These are phyloP conservation scores for Candida stauntonica DNA, from an alignment of 805 yeast genomes.

Conservation along the genomic window DNA sequence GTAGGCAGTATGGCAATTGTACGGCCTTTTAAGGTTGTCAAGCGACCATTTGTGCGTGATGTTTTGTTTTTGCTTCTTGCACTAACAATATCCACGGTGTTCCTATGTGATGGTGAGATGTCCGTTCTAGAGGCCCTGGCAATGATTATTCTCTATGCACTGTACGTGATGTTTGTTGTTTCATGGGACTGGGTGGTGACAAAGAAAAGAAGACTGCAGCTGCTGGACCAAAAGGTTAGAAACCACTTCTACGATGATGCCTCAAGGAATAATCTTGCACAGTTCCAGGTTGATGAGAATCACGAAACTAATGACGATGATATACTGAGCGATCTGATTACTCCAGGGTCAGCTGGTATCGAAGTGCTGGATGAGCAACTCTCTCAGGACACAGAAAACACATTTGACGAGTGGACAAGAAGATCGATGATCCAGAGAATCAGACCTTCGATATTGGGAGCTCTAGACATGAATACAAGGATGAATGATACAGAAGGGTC, in stretches of 20 bases:
- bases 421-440: conserved; percentile 11
- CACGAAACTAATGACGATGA: conserved; percentile 25
- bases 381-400: conserved; percentile 7
- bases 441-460: conserved; percentile 25
- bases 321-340: conserved; percentile 12
- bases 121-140: conserved; percentile 48
- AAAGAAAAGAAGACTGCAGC: conserved; percentile 15
- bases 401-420: conserved; percentile 20
- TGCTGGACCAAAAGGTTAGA: conserved; percentile 24
- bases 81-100: conserved; percentile 44
- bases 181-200: conserved; percentile 23
- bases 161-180: conserved; percentile 51
- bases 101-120: conserved; percentile 57
- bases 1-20: conserved; percentile 75
- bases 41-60: conserved; percentile 31
- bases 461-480: conserved; percentile 22
- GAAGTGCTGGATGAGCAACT: conserved; percentile 17
- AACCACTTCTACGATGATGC: conserved; percentile 17
- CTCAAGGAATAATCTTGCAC: conserved; percentile 4
- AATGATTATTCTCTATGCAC: conserved; percentile 52
- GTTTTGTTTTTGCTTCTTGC: conserved; percentile 55
- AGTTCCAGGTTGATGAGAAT: conserved; percentile 14
- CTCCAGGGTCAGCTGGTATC: conserved; percentile 9
- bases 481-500: conserved; percentile 8
- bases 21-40: conserved; percentile 59